These are phyloP conservation scores for Aspergillus alliaceus DNA, from an alignment of 2,329 filamentous ascomycete genomes.

Conservation along the genomic window DNA sequence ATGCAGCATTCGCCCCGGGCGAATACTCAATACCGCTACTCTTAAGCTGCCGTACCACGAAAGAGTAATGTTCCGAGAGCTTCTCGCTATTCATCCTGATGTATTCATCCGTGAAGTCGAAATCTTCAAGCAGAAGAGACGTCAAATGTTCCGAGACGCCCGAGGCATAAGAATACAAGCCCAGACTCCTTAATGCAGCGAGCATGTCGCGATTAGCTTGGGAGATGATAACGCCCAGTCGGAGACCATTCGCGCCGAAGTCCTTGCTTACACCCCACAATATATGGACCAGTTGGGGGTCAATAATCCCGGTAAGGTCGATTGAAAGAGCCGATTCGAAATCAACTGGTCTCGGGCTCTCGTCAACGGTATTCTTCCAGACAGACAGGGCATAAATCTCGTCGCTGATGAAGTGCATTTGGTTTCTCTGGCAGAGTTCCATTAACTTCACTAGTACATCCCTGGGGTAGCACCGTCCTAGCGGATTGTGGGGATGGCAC, in stretches of 20 bases:
- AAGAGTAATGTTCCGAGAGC: constrained; percentile 42
- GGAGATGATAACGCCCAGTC: constrained; percentile 49
- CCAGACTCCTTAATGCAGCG: constrained; percentile 38
- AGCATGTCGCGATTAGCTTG: constrained; percentile 46
- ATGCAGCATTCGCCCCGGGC: constrained; percentile 54
- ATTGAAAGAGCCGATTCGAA: constrained; percentile 53
- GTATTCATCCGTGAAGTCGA: constrained; percentile 46
- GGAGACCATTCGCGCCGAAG: constrained; percentile 58
- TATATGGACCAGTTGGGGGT: constrained; percentile 53
- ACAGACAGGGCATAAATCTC: constrained; percentile 60
- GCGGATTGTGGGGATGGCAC: constrained; percentile 54
- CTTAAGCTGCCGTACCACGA: constrained; percentile 39
- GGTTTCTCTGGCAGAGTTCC: constrained; percentile 50
- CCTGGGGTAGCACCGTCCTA: constrained; percentile 48
- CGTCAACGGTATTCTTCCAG: constrained; percentile 37
- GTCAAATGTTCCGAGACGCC: constrained; percentile 41
- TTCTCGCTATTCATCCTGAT: constrained; percentile 44
- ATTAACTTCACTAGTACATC: constrained; percentile 38
- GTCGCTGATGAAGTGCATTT: constrained; percentile 57
- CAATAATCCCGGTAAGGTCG: constrained; percentile 46
- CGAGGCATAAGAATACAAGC: constrained; percentile 51
- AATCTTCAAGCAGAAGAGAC: constrained; percentile 47
- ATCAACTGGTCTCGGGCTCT: not conserved
- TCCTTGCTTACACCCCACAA: constrained; percentile 51
- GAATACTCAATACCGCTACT: constrained; percentile 49